Evolutionary conservation across 371 early-diverging fungal genomes (phyloP).

Genomic region (Haplosporangium sp.): DNA sequence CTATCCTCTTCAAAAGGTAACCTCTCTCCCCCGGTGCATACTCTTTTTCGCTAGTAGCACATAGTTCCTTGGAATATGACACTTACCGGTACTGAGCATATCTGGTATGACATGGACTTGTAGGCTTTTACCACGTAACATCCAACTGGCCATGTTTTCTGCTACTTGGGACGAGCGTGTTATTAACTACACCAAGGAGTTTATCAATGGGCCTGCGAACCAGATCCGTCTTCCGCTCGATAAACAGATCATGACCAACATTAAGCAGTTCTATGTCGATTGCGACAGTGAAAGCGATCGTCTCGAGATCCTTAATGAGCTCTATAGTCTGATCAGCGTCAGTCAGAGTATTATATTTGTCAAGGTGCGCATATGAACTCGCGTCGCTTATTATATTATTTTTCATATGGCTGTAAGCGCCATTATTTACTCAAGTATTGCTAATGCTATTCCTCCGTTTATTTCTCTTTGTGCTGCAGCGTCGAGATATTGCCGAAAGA

Average conservation of each 20-base stretch:
- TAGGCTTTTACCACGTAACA: conserved; percentile 66
- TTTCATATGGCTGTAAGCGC: too few relatives aligned
- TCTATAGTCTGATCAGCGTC: conserved; percentile 92
- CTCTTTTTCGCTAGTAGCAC: too few relatives aligned
- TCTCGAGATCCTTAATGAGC: conserved; percentile 78
- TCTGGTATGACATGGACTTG: too few relatives aligned
- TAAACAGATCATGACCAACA: conserved; percentile 91
- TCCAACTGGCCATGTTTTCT: conserved; percentile 93
- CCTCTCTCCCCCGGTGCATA: not conserved
- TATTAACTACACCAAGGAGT: conserved; percentile 78
- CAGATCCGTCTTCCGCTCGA: conserved; percentile 83
- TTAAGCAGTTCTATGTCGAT: conserved; percentile 98
- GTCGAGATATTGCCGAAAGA: conserved; percentile 81
- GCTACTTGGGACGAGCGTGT: conserved; percentile 93
- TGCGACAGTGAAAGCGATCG: conserved; percentile 84
- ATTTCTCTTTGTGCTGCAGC: conserved; percentile 50
- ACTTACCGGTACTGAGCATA: too few relatives aligned
- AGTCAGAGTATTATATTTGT: conserved; percentile 99
- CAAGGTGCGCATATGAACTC: too few relatives aligned
- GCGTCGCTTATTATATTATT: too few relatives aligned
- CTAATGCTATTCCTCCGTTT: conserved; percentile 1
- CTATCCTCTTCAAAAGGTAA: conserved; percentile 58
- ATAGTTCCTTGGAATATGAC: not conserved
- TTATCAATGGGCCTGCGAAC: conserved; percentile 75
- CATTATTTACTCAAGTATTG: too few relatives aligned